phyloP scores from a whole-genome alignment of 2,329 filamentous ascomycete genomes.

The Fusarium fujikuroi region DNA sequence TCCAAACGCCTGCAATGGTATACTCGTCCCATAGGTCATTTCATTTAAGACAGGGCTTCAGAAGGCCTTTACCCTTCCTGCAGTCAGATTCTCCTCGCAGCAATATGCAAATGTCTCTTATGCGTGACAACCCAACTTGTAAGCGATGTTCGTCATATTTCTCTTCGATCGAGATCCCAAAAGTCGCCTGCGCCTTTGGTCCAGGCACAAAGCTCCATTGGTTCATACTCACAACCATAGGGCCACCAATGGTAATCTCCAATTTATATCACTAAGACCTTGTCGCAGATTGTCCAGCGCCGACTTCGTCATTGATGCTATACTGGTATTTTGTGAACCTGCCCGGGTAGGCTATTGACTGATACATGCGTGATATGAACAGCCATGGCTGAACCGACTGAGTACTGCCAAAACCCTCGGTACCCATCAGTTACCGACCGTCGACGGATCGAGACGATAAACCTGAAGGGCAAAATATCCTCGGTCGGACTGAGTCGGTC shows the following conservation, averaged over 20 bases:
- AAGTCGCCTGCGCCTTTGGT: background rate
- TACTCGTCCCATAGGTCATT: background rate
- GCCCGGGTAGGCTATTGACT: background rate
- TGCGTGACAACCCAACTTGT: background rate
- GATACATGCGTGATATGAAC: background rate
- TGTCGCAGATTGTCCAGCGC: background rate
- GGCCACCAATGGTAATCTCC: background rate
- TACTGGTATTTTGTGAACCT: background rate
- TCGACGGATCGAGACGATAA: background rate
- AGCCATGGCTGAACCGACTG: background rate
- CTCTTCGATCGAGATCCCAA: conserved; percentile 11
- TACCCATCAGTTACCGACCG: conserved; percentile 19
- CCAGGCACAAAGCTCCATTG: conserved; percentile 5
- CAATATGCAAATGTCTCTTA: background rate
- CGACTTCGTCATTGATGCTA: conserved; percentile 24
- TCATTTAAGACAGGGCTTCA: background rate
- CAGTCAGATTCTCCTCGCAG: background rate
- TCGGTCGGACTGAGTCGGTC: conserved; percentile 34
- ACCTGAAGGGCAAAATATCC: conserved; percentile 1
- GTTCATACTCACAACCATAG: background rate
- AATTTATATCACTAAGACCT: background rate
- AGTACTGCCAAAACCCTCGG: background rate
- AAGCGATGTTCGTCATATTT: conserved; percentile 11
- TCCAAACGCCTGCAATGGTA: background rate
- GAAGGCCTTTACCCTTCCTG: background rate